phyloP scores from a whole-genome alignment of 306 rosid genomes.

The Ochetophila trinervis region DNA sequence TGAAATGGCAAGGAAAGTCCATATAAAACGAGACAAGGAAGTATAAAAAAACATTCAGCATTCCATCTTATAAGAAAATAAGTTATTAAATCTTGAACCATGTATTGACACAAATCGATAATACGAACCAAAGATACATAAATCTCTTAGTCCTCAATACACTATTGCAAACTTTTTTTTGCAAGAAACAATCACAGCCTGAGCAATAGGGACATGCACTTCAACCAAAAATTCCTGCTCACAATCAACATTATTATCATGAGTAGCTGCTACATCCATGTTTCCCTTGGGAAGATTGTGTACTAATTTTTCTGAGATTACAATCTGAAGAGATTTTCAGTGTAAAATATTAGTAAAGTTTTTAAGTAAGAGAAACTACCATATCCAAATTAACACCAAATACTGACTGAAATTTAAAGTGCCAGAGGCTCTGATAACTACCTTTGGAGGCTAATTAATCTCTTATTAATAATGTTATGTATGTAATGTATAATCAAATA shows the following conservation, averaged over 20 bases:
- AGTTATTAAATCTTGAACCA: neutral
- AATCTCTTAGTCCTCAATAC: neutral
- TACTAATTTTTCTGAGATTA: constrained; percentile 63
- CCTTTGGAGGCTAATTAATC: too few relatives aligned
- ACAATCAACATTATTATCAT: constrained; percentile 34
- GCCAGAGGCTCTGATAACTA: too few relatives aligned
- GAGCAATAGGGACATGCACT: constrained; percentile 3
- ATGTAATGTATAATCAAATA: too few relatives aligned
- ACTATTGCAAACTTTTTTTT: neutral
- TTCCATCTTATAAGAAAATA: neutral
- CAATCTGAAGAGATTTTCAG: constrained; percentile 45
- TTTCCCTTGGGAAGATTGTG: constrained; percentile 42
- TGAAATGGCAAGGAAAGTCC: constrained; percentile 16
- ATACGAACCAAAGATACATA: neutral
- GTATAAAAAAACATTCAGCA: neutral
- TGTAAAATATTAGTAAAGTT: constrained; percentile 20
- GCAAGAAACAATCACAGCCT: constrained; percentile 7
- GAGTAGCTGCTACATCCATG: constrained; percentile 29
- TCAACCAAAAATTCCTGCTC: constrained; percentile 14
- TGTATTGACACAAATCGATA: neutral
- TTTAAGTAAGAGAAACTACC: neutral
- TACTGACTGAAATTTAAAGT: neutral
- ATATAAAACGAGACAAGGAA: neutral
- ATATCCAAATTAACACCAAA: neutral
- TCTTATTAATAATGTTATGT: too few relatives aligned